phyloP scores from a whole-genome alignment of 495 filamentous ascomycete genomes.

The Haplographium delicatum region DNA sequence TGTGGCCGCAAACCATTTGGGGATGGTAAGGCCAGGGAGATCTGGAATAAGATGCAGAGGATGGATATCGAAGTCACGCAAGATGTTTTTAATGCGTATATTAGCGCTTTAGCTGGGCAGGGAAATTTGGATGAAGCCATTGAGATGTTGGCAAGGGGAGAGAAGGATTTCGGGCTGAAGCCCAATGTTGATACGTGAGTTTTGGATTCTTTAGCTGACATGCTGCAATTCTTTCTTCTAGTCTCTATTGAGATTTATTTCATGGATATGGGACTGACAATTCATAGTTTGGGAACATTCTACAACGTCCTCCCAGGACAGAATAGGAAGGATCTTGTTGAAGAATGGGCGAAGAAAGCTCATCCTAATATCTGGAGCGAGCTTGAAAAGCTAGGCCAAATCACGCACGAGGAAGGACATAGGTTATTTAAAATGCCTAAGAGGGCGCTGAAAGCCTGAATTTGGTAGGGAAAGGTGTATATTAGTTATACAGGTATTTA shows the following conservation, averaged over 20 bases:
- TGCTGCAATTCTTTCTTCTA: background rate
- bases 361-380: slow-evolving; percentile 66
- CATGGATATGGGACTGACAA: no score
- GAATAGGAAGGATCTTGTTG: slow-evolving; percentile 58
- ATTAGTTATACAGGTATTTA: no score
- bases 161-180: slow-evolving; percentile 55
- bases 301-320: slow-evolving; percentile 63
- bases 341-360: slow-evolving; percentile 60
- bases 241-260: background rate
- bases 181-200: slow-evolving; percentile 71
- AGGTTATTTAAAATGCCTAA: slow-evolving; percentile 24
- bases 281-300: slow-evolving; percentile 59
- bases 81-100: slow-evolving; percentile 66
- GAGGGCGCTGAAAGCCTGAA: slow-evolving; percentile 35
- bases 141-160: slow-evolving; percentile 56
- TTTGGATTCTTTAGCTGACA: background rate
- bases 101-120: slow-evolving; percentile 67
- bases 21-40: slow-evolving; percentile 56
- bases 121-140: slow-evolving; percentile 60
- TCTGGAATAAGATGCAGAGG: slow-evolving; percentile 67
- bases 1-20: slow-evolving; percentile 64
- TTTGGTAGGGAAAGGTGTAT: no score
- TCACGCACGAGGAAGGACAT: slow-evolving; percentile 31
- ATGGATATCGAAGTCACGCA: slow-evolving; percentile 73
- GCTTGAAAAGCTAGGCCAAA: slow-evolving; percentile 45